Evolutionary conservation across 495 filamentous ascomycete genomes (phyloP).

Genomic region (Apiosordaria backusii): DNA sequence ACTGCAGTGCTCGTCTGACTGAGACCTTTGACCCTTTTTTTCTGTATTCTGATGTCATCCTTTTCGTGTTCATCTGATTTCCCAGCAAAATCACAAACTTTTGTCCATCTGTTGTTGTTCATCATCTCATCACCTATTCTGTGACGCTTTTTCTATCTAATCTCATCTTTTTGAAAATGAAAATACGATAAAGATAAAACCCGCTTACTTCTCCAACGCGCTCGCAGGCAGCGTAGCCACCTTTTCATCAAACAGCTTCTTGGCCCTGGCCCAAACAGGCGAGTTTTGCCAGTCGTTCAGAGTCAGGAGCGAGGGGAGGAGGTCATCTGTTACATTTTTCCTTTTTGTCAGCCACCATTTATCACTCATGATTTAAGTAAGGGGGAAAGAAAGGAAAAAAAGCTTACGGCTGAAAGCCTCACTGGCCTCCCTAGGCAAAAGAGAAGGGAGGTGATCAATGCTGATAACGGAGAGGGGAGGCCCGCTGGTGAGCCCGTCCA

Average conservation of each 20-base stretch:
- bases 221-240: conserved; percentile 65
- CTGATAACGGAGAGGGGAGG: conserved; percentile 72
- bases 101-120: conserved; percentile 11
- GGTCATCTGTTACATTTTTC: conserved; percentile 39
- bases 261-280: conserved; percentile 78
- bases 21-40: too few relatives aligned
- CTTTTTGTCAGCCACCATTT: background rate
- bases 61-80: background rate
- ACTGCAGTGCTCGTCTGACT: too few relatives aligned
- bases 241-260: conserved; percentile 83
- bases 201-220: conserved; percentile 35
- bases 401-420: conserved; percentile 68
- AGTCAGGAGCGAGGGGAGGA: conserved; percentile 74
- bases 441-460: conserved; percentile 87
- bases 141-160: background rate
- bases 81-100: background rate
- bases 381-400: background rate
- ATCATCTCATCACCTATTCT: conserved; percentile 1
- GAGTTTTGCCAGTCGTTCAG: conserved; percentile 69
- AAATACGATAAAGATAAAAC: too few relatives aligned
- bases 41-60: background rate
- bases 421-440: conserved; percentile 80
- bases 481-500: conserved; percentile 51
- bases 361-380: background rate
- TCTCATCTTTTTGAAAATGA: background rate